Conservation (phyloP, 345 rosid species). For the Hirschfeldia incana region DNA sequence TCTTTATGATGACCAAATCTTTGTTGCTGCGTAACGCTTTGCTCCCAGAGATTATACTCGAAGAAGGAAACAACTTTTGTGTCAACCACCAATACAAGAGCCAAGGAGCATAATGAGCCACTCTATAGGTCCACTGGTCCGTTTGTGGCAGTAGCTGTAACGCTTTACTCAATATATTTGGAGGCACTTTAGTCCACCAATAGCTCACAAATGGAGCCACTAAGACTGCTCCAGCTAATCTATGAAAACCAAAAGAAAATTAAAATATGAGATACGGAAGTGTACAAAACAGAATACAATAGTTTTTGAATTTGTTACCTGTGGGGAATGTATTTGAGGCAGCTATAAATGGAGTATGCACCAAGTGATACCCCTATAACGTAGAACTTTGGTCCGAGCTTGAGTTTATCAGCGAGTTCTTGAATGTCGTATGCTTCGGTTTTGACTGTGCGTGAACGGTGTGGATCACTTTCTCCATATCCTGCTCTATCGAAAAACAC, state of each 20-base stretch:
- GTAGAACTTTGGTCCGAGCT: conserved; percentile 68
- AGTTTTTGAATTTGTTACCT: conserved; percentile 36
- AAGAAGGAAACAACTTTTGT: conserved; percentile 71
- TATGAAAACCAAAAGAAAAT: conserved; percentile 22
- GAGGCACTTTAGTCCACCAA: conserved; percentile 84
- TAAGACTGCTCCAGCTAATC: conserved; percentile 67
- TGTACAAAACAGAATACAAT: not conserved
- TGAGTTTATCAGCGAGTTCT: conserved; percentile 80
- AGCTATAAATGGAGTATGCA: conserved; percentile 64
- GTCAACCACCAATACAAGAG: conserved; percentile 84
- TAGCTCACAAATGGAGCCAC: conserved; percentile 78
- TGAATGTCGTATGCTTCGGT: conserved; percentile 77
- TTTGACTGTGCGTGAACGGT: conserved; percentile 72
- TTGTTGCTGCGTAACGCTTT: conserved; percentile 41
- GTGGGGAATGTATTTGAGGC: conserved; percentile 77
- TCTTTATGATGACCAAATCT: conserved; percentile 50
- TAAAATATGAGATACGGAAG: not conserved
- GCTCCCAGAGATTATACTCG: conserved; percentile 51
- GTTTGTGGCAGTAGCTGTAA: conserved; percentile 40
- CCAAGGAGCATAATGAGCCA: conserved; percentile 77
- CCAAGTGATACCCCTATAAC: conserved; percentile 86
- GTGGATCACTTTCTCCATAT: conserved; percentile 92
- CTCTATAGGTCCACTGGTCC: conserved; percentile 61
- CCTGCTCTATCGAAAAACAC: conserved; percentile 84
- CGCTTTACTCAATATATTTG: conserved; percentile 41